These are phyloP conservation scores for Ophiocordyceps sinensis DNA, from an alignment of 2,329 filamentous ascomycete species.

Conservation along the genomic window DNA sequence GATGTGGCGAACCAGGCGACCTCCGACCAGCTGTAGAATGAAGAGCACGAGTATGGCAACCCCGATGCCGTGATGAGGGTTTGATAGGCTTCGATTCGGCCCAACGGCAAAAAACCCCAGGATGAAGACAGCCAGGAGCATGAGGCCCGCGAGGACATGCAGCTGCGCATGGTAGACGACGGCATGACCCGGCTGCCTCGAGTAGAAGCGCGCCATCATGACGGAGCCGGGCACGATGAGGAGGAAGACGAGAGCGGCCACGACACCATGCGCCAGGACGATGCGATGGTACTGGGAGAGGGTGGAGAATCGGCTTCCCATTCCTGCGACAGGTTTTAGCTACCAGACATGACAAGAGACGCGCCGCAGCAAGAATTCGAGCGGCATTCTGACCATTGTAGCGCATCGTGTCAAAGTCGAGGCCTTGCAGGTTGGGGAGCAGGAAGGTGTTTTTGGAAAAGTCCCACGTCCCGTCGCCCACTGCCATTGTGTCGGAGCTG, in stretches of 20 bases:
- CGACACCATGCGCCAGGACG: slow-evolving; percentile 55
- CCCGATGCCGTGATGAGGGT: slow-evolving; percentile 76
- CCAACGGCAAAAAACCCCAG: slow-evolving; percentile 71
- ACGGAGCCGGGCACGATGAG: slow-evolving; percentile 61
- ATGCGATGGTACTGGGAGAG: slow-evolving; percentile 56
- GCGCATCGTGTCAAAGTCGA: slow-evolving; percentile 70
- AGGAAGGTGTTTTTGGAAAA: slow-evolving; percentile 63
- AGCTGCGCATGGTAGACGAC: slow-evolving; percentile 61
- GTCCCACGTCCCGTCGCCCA: slow-evolving; percentile 78
- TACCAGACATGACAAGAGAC: too few species aligned
- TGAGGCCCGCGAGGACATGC: slow-evolving; percentile 51
- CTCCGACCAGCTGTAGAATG: slow-evolving; percentile 55
- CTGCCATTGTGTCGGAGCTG: slow-evolving; percentile 56
- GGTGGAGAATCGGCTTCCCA: slow-evolving; percentile 66
- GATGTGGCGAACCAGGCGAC: slow-evolving; percentile 45
- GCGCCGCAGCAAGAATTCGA: background rate
- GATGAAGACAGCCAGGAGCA: slow-evolving; percentile 58
- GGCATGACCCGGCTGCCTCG: slow-evolving; percentile 43
- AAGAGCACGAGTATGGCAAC: slow-evolving; percentile 64
- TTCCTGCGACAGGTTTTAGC: slow-evolving; percentile 34
- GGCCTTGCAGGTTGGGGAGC: slow-evolving; percentile 59
- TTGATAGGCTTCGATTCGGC: slow-evolving; percentile 53
- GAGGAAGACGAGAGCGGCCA: slow-evolving; percentile 61
- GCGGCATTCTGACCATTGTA: slow-evolving; percentile 55
- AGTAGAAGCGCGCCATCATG: slow-evolving; percentile 58